These are phyloP conservation scores for Coniochaeta hoffmannii DNA, from an alignment of 2,329 filamentous ascomycete species.

Conservation along the genomic window DNA sequence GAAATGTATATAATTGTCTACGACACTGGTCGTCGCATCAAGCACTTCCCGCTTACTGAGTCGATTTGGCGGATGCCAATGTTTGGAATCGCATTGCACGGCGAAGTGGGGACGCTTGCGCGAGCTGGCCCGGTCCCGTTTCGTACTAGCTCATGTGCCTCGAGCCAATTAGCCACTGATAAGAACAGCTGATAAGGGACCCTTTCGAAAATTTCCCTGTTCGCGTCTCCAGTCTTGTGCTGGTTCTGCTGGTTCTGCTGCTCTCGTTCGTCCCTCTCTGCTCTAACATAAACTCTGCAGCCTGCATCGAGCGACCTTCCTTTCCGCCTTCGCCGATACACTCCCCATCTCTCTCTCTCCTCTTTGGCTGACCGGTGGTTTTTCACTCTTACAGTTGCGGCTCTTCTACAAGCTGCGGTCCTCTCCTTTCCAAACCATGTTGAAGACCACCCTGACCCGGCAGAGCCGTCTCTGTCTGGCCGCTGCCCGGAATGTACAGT, in stretches of 20 bases:
- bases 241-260: background rate
- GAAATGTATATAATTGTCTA: background rate
- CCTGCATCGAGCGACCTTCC: background rate
- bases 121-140: too few relatives aligned
- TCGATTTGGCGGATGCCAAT: too few relatives aligned
- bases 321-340: background rate
- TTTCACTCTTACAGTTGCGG: conserved; percentile 3
- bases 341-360: background rate
- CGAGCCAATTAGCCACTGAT: background rate
- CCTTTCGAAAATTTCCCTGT: conserved; percentile 1
- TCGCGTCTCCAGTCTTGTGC: background rate
- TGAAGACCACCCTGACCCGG: conserved; percentile 18
- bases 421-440: conserved; percentile 10
- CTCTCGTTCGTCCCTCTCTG: background rate
- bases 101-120: too few relatives aligned
- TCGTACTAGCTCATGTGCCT: too few relatives aligned
- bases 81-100: too few relatives aligned
- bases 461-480: conserved; percentile 15
- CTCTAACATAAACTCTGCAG: background rate
- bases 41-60: too few relatives aligned
- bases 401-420: conserved; percentile 2
- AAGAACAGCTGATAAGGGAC: background rate
- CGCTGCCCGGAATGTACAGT: conserved; percentile 12
- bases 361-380: background rate
- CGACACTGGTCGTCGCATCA: too few relatives aligned